These are phyloP conservation scores for Ambrosiella beaveri DNA, from an alignment of 2,329 filamentous ascomycete genomes.

Conservation along the genomic window DNA sequence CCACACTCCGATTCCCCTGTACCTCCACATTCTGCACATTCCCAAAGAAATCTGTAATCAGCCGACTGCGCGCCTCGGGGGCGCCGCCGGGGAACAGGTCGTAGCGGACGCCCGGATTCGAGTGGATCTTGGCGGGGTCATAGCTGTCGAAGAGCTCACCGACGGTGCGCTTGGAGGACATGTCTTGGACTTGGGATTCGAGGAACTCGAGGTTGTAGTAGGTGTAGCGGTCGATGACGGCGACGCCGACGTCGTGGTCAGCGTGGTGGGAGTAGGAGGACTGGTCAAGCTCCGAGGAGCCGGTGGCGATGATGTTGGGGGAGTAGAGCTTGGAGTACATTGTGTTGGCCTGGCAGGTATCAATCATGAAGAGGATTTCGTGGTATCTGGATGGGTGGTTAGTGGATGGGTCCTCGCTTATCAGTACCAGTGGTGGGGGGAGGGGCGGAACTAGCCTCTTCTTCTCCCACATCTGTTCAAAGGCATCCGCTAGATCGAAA, in stretches of 20 bases:
- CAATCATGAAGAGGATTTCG: slow-evolving; percentile 98
- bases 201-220: slow-evolving; percentile 98
- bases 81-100: slow-evolving; percentile 86
- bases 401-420: not conserved
- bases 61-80: slow-evolving; percentile 54
- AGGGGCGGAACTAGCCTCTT: slow-evolving; percentile 44
- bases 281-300: slow-evolving; percentile 89
- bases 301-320: slow-evolving; percentile 93
- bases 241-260: slow-evolving; percentile 93
- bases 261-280: slow-evolving; percentile 96
- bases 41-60: slow-evolving; percentile 94
- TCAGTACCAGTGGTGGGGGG: not conserved
- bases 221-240: slow-evolving; percentile 95
- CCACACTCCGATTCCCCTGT: slow-evolving; percentile 41
- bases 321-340: slow-evolving; percentile 99
- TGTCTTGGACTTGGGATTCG: slow-evolving; percentile 72
- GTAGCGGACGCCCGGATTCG: slow-evolving; percentile 77
- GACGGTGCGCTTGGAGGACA: slow-evolving; percentile 73
- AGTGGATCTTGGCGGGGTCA: slow-evolving; percentile 87
- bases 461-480: slow-evolving; percentile 99
- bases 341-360: slow-evolving; percentile 97
- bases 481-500: slow-evolving; percentile 89
- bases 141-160: slow-evolving; percentile 95
- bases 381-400: slow-evolving; percentile 47
- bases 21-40: slow-evolving; percentile 96